Evolutionary conservation across 2,329 filamentous ascomycete species (phyloP).

Genomic region (Knufia petricola): DNA sequence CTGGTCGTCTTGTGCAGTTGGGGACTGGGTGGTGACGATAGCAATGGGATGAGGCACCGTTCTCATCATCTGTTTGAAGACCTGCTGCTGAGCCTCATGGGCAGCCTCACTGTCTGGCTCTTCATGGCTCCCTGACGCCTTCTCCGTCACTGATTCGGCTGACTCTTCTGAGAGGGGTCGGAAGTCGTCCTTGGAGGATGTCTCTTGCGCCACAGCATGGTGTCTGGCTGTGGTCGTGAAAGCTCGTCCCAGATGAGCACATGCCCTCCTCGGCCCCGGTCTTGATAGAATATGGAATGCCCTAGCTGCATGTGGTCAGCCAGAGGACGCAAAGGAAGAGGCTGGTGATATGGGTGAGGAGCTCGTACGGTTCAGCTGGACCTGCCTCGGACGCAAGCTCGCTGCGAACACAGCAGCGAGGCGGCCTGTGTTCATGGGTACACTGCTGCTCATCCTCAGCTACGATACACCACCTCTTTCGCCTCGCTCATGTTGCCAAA

Average conservation of each 20-base stretch:
- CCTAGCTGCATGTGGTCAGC: background rate
- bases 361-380: conserved; percentile 3
- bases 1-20: background rate
- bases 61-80: conserved; percentile 2
- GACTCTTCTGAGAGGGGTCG: no score
- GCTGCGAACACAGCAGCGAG: conserved; percentile 7
- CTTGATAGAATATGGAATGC: conserved; percentile 1
- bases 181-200: no score
- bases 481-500: no score
- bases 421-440: background rate
- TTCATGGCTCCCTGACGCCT: no score
- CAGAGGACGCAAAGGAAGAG: background rate
- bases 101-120: background rate
- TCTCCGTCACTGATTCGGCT: no score
- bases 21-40: conserved; percentile 1
- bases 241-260: background rate
- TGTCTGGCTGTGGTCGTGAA: background rate
- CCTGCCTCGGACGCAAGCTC: background rate
- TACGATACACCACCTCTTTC: no score
- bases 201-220: background rate
- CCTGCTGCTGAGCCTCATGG: background rate
- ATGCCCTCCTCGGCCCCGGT: background rate
- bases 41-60: conserved; percentile 5
- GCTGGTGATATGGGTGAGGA: no score
- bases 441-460: background rate